Evolutionary conservation across 805 yeast species (phyloP), one percentile per base, ranked within the genome.

Genomic region (Nakazawaea populi): DNA sequence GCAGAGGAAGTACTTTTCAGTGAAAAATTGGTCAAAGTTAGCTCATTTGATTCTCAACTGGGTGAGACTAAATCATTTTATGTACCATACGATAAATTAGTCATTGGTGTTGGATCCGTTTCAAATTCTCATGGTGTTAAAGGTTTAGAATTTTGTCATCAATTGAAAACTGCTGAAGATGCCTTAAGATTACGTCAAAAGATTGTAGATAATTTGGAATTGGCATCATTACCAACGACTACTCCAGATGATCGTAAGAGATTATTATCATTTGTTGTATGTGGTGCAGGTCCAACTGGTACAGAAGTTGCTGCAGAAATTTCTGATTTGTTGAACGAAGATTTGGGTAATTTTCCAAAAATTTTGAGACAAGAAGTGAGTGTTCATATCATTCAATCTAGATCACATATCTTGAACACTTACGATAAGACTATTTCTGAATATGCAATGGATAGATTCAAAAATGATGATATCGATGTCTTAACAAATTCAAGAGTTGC

Each of bases 271-370:
- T 82, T 83, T 63, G 87, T 82, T 11, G 77, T 83, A 35, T 82
- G 87, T 63, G 89, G 89, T 54, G 89, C 88, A 54, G 89, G 89
- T 42, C 87, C 89, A 49, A 83, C 89, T 1, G 89, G 89, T 58
- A 86, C 81, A 36, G 89, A 83, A 61, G 76, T 83, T 58, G 89
- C 89, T 32, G 87, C 89, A 34, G 89, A 83, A 64, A 76, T 83
- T 31, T 82, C 71, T 56, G 89, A 83, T 59, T 63, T 83, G 57
- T 68, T 83, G 61, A 82, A 82, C 60, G 88, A 83, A 63, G 89
- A 83, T 61, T 65, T 83, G 57, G 72, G 75, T 51, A 64, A 71
- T 48, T 83, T 78, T 65, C 89, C 89, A 51, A 73, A 74, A 57
- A 71, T 83, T 46, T 65, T 83, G 45, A 73, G 85, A 65, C 85